Base-by-base conservation (phyloP, 2,329 filamentous ascomycete genomes). In the Cadophora sp. region DNA sequence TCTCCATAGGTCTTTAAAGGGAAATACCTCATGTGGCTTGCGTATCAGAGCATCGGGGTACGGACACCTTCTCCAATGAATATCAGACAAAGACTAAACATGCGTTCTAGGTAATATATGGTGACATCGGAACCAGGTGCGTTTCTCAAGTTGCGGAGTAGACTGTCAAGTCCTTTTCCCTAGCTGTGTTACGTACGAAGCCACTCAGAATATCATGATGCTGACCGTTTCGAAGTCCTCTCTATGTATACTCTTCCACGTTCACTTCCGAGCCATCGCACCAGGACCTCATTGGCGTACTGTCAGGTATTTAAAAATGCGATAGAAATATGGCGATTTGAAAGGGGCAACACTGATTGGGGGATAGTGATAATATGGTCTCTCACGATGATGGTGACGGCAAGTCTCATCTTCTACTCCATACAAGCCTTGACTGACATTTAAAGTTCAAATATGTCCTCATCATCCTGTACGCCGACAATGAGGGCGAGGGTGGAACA, bases 401-500 rank as follows among this genome's bases (percentile, higher is more conserved):
- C 66, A 62, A 65, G 62, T 26, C 9, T 14, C 4, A 1, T 4
- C 14, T 12, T 16, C 8, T 6, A 40, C 43, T 27, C 27, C 7
- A 19, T 62, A 8, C 8, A 9, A 9, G 22, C 8, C 26, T 26
- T 31, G n/a, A 12, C 62, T 68, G 43, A 66, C 5, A 16, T 7
- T 43, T 4, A 1, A 26, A 70, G 1, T 72, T 91, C 68, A 92
- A 92, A 79, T 92, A 92, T 75, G 83, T 89, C 48, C 79, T 90
- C 66, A 85, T 92, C 73, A 85, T 92, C 53, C 79, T 92, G 12
- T 82, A 80, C 50, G 89, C 89, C 69, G 89, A 92, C 76, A 88
- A 92, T 69, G 89, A 91, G 73, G 89, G 90, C 51, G 88, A 92
- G 73, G 89, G 89, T n/a, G 89, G 89, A 40, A 91, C 89, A 0